Percentiles rank a stretch among this genome's conserved stretches.
phyloP scores from a whole-genome alignment of 2,329 filamentous ascomycete genomes.

The Harringtonia aguacate region DNA sequence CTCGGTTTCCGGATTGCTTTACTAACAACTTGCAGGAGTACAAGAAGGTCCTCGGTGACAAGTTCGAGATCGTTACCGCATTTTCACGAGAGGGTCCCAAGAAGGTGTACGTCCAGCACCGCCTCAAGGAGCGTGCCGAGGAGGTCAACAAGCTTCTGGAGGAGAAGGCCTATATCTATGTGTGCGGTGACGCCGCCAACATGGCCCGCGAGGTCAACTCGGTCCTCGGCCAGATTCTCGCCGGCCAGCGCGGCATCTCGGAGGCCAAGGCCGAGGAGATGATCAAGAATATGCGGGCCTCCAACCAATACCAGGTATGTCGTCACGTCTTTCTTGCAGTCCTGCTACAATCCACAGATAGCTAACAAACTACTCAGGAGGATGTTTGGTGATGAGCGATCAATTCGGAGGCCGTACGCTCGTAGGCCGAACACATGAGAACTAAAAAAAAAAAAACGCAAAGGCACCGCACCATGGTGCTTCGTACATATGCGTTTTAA shows the following conservation, averaged over 20 bases:
- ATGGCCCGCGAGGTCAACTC: constrained; percentile 93
- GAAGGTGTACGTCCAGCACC: constrained; percentile 96
- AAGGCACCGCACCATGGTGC: too few relatives aligned
- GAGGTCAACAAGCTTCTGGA: constrained; percentile 80
- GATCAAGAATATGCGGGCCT: constrained; percentile 90
- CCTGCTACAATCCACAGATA: too few relatives aligned
- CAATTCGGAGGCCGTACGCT: too few relatives aligned
- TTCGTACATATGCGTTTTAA: too few relatives aligned
- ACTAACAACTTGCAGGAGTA: constrained; percentile 51
- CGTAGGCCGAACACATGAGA: too few relatives aligned
- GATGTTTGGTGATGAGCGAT: constrained; percentile 53
- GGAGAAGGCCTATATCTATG: constrained; percentile 89
- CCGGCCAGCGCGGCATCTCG: constrained; percentile 70
- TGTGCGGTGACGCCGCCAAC: constrained; percentile 94
- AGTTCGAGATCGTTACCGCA: constrained; percentile 81
- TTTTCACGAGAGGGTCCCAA: constrained; percentile 83
- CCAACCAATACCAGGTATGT: constrained; percentile 86
- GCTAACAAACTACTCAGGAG: constrained; percentile 35
- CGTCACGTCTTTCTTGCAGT: neutral
- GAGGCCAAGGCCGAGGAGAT: constrained; percentile 89
- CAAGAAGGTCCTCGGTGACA: constrained; percentile 72
- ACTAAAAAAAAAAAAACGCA: too few relatives aligned
- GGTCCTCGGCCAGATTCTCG: constrained; percentile 76
- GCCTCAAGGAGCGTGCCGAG: constrained; percentile 70
- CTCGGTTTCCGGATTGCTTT: neutral